Percentiles rank a stretch among this genome's conserved stretches.
Conservation (phyloP, 495 filamentous ascomycete species). For the Talaromyces stipitatus region DNA sequence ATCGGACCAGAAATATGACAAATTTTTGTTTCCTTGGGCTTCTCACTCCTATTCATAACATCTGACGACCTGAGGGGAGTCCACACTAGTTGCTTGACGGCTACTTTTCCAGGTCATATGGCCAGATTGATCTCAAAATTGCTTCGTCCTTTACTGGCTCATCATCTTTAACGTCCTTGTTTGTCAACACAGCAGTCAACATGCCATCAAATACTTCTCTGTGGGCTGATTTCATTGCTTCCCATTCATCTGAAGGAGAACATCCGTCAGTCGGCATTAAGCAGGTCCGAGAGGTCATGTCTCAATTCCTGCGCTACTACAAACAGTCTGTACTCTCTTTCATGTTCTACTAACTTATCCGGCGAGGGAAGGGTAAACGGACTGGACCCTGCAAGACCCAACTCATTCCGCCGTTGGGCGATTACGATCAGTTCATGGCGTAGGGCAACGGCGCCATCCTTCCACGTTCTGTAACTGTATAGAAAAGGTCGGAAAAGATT, state of each 20-base stretch:
- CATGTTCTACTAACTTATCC: constrained; percentile 22
- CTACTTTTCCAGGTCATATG: constrained; percentile 26
- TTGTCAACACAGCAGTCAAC: constrained; percentile 22
- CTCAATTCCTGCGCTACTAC: constrained; percentile 25
- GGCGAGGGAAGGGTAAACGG: constrained; percentile 25
- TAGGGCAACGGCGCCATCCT: constrained; percentile 32
- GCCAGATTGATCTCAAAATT: constrained; percentile 28
- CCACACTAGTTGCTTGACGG: too few species aligned
- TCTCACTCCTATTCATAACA: too few species aligned
- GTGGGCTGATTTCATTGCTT: constrained; percentile 23
- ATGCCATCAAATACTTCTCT: constrained; percentile 25
- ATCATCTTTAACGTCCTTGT: constrained; percentile 19
- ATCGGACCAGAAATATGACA: too few species aligned
- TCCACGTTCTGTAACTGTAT: constrained; percentile 38
- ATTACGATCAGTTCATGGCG: constrained; percentile 34
- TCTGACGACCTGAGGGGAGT: too few species aligned
- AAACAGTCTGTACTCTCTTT: constrained; percentile 29
- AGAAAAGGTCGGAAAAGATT: constrained; percentile 32
- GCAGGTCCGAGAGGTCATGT: constrained; percentile 19
- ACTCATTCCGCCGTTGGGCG: constrained; percentile 24
- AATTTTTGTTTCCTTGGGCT: too few species aligned
- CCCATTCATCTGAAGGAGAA: constrained; percentile 28
- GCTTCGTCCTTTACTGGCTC: constrained; percentile 25
- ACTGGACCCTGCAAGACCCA: constrained; percentile 30
- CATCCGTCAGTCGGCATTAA: constrained; percentile 32